Base-by-base conservation (phyloP, 768 basidiomycete species). In the Calocybe indica region DNA sequence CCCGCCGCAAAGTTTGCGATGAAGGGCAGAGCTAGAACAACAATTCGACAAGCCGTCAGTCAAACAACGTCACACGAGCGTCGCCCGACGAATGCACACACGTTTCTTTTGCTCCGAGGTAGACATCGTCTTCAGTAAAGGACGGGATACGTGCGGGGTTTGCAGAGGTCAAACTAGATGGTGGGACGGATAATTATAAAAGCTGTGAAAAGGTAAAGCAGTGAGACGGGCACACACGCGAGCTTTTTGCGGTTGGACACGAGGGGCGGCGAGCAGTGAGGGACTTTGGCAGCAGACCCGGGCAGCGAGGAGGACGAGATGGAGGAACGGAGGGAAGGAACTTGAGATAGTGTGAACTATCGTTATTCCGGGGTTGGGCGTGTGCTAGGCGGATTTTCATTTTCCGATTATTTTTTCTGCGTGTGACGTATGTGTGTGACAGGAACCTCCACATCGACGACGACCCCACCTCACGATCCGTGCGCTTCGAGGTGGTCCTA, bases 1-100 rank as follows among this genome's bases (percentile, higher is more conserved):
- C 96, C 96, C 0, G 95, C 93, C 1, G 85, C 78, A 61, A 99
- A 98, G 59, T 90, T 96, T 53, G 92, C 88, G 47, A 78, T 60
- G 68, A 92, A 92, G 1, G 90, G 90, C 40, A 92, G 74, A 29
- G 89, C 90, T 92, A 50, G 38, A 36, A 38, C 40, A 43, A 50
- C 45, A 39, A 38, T 44, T 47, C 13, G 34, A 13, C 22, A 22
- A 22, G 22, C 22, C 22, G 22, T 22, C 22, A 36, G 22, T 49
- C 10, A 9, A 31, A 32, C 22, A 22, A 22, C 3, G 6, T 15
- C 36, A 33, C 5, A 32, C 12, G 10, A 3, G 31, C 22, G 7
- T 10, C 35, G 29, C 14, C 12, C 11, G 10, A 28, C 12, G 8
- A 13, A 9, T 15, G 52, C n/a, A 61, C 58, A 39, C 46, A 67